Percentiles rank a stretch among this genome's conserved stretches.
These are phyloP conservation scores for Monascus ruber DNA, from an alignment of 2,329 filamentous ascomycete species.

Conservation along the genomic window DNA sequence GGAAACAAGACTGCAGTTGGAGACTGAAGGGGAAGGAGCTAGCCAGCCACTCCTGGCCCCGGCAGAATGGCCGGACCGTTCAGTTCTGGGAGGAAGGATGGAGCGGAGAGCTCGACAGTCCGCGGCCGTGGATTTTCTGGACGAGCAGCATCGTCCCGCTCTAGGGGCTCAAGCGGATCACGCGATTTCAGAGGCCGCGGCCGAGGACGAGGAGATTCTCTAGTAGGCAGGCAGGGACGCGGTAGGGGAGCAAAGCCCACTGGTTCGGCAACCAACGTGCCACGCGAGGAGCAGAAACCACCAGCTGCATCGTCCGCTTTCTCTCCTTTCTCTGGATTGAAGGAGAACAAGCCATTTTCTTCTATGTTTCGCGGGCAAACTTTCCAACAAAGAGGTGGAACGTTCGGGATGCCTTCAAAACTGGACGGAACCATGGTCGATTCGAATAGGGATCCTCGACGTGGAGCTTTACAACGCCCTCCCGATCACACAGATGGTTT, in stretches of 20 bases:
- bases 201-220: slow-evolving; percentile 8
- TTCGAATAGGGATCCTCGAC: slow-evolving; percentile 8
- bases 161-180: slow-evolving; percentile 8
- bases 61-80: slow-evolving; percentile 22
- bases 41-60: slow-evolving; percentile 11
- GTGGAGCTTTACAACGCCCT: slow-evolving; percentile 1
- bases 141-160: slow-evolving; percentile 7
- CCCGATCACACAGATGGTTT: slow-evolving; percentile 4
- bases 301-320: slow-evolving; percentile 1
- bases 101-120: slow-evolving; percentile 3
- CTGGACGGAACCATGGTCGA: slow-evolving; percentile 6
- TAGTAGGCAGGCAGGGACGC: slow-evolving; percentile 6
- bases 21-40: slow-evolving; percentile 4
- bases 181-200: slow-evolving; percentile 11
- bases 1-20: background rate
- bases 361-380: slow-evolving; percentile 8
- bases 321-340: slow-evolving; percentile 17
- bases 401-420: slow-evolving; percentile 7
- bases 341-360: slow-evolving; percentile 7
- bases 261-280: background rate
- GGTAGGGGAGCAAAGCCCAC: slow-evolving; percentile 2
- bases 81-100: slow-evolving; percentile 17
- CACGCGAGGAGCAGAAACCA: background rate
- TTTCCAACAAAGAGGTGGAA: slow-evolving; percentile 6
- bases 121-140: slow-evolving; percentile 5